Conservation (phyloP, 495 filamentous ascomycete genomes). For the Evernia prunastri region DNA sequence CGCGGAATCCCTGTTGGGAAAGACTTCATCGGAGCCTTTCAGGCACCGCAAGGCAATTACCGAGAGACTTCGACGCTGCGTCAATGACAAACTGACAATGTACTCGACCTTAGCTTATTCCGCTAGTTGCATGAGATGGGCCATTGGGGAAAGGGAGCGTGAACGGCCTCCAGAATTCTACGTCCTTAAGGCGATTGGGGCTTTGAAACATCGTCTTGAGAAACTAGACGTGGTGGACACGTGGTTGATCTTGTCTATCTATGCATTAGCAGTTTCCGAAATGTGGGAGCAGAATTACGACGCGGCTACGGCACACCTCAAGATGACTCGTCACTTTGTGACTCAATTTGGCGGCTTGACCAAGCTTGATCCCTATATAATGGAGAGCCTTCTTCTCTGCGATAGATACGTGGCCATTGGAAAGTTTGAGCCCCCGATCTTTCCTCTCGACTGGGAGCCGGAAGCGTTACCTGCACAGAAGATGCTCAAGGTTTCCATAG, state of each 20-base stretch:
- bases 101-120: slow-evolving; percentile 10
- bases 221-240: not conserved
- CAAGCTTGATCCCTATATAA: slow-evolving; percentile 4
- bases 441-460: slow-evolving; percentile 10
- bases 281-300: slow-evolving; percentile 11
- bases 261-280: slow-evolving; percentile 8
- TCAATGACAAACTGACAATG: slow-evolving; percentile 10
- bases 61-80: slow-evolving; percentile 8
- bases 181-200: not conserved
- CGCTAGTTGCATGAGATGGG: slow-evolving; percentile 11
- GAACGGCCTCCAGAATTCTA: slow-evolving; percentile 7
- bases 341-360: not conserved
- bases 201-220: not conserved
- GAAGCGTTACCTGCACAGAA: not conserved
- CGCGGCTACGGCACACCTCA: slow-evolving; percentile 2
- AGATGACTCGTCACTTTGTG: slow-evolving; percentile 2
- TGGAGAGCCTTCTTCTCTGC: slow-evolving; percentile 12
- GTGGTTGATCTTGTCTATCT: slow-evolving; percentile 7
- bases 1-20: not conserved
- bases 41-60: slow-evolving; percentile 2
- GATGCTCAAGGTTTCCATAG: not conserved
- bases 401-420: slow-evolving; percentile 10
- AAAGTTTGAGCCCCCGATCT: not conserved
- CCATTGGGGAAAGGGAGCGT: not conserved
- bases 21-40: not conserved